Conservation (phyloP, 2,329 filamentous ascomycete species). For the Aureobasidium lini region DNA sequence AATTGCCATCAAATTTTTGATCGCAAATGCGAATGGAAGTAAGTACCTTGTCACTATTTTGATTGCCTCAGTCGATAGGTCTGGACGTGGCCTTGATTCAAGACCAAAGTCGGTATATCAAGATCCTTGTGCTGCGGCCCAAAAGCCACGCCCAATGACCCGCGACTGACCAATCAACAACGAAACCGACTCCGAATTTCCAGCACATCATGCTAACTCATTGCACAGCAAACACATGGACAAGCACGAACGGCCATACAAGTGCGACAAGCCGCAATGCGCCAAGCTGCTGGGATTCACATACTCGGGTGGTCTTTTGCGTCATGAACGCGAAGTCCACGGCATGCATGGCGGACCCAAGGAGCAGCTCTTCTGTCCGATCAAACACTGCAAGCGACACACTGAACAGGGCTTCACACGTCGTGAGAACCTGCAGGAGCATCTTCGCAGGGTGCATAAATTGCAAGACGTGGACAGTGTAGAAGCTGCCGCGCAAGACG, state of each 20-base stretch:
- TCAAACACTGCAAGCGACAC: slow-evolving; percentile 72
- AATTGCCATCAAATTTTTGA: slow-evolving; percentile 47
- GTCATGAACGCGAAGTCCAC: slow-evolving; percentile 91
- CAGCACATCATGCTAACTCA: slow-evolving; percentile 18
- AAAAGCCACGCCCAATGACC: background rate
- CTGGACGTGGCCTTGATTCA: background rate
- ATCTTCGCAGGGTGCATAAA: slow-evolving; percentile 76
- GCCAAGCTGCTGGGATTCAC: slow-evolving; percentile 92
- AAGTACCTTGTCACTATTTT: slow-evolving; percentile 35
- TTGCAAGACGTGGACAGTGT: slow-evolving; percentile 14
- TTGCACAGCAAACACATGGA: slow-evolving; percentile 86
- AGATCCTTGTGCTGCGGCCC: background rate
- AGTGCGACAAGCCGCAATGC: slow-evolving; percentile 73
- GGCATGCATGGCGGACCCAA: slow-evolving; percentile 82
- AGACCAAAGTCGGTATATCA: background rate
- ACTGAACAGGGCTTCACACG: slow-evolving; percentile 76
- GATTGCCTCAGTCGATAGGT: background rate
- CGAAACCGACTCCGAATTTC: background rate
- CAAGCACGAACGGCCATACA: slow-evolving; percentile 90
- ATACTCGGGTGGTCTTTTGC: slow-evolving; percentile 80
- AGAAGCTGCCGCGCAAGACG: slow-evolving; percentile 14
- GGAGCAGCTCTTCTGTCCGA: slow-evolving; percentile 79
- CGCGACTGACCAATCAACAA: background rate
- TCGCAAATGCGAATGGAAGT: slow-evolving; percentile 92
- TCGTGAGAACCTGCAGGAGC: slow-evolving; percentile 89